These are phyloP conservation scores for Sporothrix pallida DNA, from an alignment of 2,329 filamentous ascomycete species.

Conservation along the genomic window DNA sequence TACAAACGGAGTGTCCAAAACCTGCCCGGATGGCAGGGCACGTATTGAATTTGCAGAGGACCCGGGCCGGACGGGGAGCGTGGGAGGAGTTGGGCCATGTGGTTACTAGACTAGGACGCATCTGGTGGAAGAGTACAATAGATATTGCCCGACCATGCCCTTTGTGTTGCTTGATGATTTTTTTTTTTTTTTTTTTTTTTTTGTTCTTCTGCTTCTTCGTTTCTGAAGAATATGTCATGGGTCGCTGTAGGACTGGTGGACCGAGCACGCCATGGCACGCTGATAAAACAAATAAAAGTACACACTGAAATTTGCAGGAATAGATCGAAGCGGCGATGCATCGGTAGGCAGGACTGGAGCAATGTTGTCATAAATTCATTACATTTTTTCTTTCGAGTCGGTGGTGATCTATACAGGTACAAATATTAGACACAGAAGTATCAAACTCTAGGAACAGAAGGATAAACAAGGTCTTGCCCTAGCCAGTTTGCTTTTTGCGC, in stretches of 20 bases:
- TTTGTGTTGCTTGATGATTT: no score
- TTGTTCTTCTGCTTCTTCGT: no score
- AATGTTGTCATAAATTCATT: background rate
- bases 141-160: no score
- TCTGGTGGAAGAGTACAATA: no score
- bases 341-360: background rate
- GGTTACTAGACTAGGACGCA: background rate
- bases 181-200: no score
- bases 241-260: no score
- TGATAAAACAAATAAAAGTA: no score
- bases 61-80: conserved; percentile 15
- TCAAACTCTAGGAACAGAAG: background rate
- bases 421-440: background rate
- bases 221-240: no score
- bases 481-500: conserved; percentile 46
- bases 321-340: background rate
- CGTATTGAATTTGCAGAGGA: conserved; percentile 30
- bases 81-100: conserved; percentile 35
- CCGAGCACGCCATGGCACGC: no score
- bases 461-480: conserved; percentile 37
- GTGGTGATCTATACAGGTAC: conserved; percentile 2
- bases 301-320: background rate
- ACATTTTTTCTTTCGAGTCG: background rate
- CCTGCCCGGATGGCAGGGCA: conserved; percentile 33
- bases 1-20: conserved; percentile 8